Conservation (phyloP, 176 grass and related monocot genomes). For the Carex parvula region DNA sequence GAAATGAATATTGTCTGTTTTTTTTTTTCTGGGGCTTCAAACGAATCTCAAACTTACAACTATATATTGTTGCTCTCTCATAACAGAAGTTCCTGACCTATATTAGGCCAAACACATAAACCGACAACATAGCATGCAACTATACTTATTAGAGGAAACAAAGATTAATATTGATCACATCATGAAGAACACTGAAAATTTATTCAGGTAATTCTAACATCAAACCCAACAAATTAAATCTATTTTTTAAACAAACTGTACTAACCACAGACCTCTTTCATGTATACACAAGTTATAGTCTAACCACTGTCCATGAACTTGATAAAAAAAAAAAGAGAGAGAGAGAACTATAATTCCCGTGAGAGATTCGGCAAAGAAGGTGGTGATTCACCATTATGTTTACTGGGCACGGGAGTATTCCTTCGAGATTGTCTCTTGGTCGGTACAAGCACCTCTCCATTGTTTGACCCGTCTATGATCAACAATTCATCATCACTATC, state of each 20-base stretch:
- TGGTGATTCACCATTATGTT: constrained; percentile 54
- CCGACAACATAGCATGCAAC: too few relatives aligned
- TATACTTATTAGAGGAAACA: too few relatives aligned
- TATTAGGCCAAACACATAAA: too few relatives aligned
- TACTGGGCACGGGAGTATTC: constrained; percentile 78
- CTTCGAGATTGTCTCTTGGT: constrained; percentile 81
- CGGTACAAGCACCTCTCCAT: constrained; percentile 61
- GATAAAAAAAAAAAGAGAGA: neutral
- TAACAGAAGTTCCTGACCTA: too few relatives aligned
- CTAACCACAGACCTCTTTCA: constrained; percentile 1
- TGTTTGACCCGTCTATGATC: constrained; percentile 32
- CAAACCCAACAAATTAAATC: neutral
- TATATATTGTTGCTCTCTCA: too few relatives aligned
- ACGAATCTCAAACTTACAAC: too few relatives aligned
- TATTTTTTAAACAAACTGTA: constrained; percentile 11
- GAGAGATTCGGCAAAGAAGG: constrained; percentile 54
- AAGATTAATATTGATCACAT: neutral
- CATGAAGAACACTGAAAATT: neutral
- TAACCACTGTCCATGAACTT: neutral
- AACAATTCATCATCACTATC: constrained; percentile 51
- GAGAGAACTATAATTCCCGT: constrained; percentile 33
- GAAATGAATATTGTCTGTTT: too few relatives aligned
- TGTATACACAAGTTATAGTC: constrained; percentile 30
- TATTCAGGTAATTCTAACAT: neutral
- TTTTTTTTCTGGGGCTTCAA: too few relatives aligned